phyloP scores from a whole-genome alignment of 208 protist species.

The Angomonas ambiguus region DNA sequence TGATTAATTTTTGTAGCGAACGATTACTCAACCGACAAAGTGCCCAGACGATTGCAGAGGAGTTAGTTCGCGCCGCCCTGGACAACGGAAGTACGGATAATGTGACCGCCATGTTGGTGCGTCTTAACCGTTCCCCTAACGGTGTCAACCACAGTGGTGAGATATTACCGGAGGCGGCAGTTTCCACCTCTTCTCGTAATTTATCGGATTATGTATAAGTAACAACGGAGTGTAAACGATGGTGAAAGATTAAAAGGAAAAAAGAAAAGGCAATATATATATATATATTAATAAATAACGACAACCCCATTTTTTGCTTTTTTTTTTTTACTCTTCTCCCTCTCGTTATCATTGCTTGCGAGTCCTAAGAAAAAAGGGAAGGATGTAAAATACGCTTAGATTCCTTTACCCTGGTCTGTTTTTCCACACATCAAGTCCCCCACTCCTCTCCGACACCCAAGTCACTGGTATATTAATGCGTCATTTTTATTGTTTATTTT shows the following conservation, averaged over 20 bases:
- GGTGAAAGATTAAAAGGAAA: neutral
- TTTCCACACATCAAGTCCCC: too few species aligned
- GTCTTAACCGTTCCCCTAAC: slow-evolving; percentile 26
- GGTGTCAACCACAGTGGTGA: slow-evolving; percentile 18
- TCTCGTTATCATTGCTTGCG: neutral
- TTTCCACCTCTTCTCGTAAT: slow-evolving; percentile 38
- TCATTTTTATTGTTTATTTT: neutral
- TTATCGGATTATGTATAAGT: neutral
- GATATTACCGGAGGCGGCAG: slow-evolving; percentile 38
- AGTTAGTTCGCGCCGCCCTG: slow-evolving; percentile 70
- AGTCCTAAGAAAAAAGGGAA: neutral
- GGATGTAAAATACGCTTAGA: neutral
- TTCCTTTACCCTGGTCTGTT: too few species aligned
- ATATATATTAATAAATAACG: neutral
- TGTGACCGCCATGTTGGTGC: slow-evolving; percentile 76
- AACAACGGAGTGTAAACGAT: neutral
- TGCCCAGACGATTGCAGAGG: slow-evolving; percentile 54
- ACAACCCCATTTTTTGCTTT: slow-evolving; percentile 1
- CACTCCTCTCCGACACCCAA: too few species aligned
- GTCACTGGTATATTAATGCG: too few species aligned
- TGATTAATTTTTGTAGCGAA: slow-evolving; percentile 73
- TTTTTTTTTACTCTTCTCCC: slow-evolving; percentile 11
- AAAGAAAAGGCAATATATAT: neutral
- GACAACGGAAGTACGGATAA: slow-evolving; percentile 86
- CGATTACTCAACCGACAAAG: slow-evolving; percentile 41